Evolutionary conservation across 1,139 yeast genomes (phyloP).

Genomic region (Suhomyces bribrorum): DNA sequence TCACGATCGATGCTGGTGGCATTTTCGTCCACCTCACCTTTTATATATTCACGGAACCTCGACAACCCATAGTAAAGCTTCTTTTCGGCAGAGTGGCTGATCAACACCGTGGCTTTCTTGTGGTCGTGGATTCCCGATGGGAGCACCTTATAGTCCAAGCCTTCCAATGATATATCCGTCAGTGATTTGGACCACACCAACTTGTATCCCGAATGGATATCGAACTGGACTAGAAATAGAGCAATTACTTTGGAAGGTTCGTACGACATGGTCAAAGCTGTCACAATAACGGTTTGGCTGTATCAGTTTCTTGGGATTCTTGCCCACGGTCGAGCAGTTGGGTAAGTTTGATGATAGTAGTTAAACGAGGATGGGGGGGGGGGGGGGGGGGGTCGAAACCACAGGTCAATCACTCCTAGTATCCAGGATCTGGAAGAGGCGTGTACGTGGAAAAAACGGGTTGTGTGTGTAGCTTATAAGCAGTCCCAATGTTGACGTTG

Average conservation of each 20-base stretch:
- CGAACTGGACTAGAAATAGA: slow-evolving; percentile 63
- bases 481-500: no score
- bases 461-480: no score
- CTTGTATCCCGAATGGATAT: slow-evolving; percentile 61
- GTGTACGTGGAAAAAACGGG: no score
- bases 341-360: no score
- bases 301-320: no score
- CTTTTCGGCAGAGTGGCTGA: slow-evolving; percentile 31
- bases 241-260: slow-evolving; percentile 43
- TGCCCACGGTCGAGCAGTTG: no score
- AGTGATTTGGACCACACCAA: slow-evolving; percentile 52
- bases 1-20: slow-evolving; percentile 38
- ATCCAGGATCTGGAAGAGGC: no score
- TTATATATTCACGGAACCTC: slow-evolving; percentile 33
- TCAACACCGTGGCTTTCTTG: slow-evolving; percentile 45
- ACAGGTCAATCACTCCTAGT: no score
- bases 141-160: slow-evolving; percentile 69
- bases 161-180: slow-evolving; percentile 27
- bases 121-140: slow-evolving; percentile 85
- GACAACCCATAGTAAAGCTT: slow-evolving; percentile 41
- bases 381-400: background rate
- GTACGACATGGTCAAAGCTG: no score
- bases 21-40: slow-evolving; percentile 14
- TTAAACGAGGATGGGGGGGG: background rate
- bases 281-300: no score